Base-by-base conservation (phyloP, 148 eudicot species). In the Salicornia ramosissima region DNA sequence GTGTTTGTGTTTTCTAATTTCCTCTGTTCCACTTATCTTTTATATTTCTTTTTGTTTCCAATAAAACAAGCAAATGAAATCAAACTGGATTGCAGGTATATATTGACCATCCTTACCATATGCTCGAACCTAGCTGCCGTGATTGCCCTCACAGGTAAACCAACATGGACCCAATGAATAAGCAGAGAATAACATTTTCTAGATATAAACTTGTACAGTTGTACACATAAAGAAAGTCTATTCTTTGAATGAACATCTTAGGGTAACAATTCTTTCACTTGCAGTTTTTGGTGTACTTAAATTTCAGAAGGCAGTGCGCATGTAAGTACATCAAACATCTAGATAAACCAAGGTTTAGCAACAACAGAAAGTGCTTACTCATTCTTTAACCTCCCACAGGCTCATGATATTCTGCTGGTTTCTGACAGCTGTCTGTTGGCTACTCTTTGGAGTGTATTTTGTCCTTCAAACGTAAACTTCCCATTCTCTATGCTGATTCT, bases 391-490 rank as follows among this genome's bases (percentile, higher is more conserved):
- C 51, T 56, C 24, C 29, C 56, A 64, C 85, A 90, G 92, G 72
- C 74, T 87, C 7, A 61, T 87, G 22, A 61, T 74, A 61, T 34
- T 87, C 39, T 82, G 87, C 64, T 87, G 90, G 92, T 43, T 84
- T 43, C 83, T 90, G 53, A 84, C 84, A 16, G 62, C 67, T 40
- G 46, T 85, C n/a, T 82, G 88, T 70, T 87, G 96, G 92, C 34
- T 87, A 43, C 65, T 87, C 72, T 90, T 85, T 33, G 92, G 96
- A 39, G 21, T 83, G 21, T 87, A 87, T 61, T 84, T 79, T 77
- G 79, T 90, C 83, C 58, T 90, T 63, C 81, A 78, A 73, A 82
- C 80, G 96, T 87, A 87, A 64, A 74, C 63, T 31, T 53, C 47
- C 33, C 19, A n/a, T 33, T 42, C 28, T 64, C 36, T 57, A 54